Conservation (phyloP, 2,329 filamentous ascomycete genomes). For the Xylariaceae sp. region DNA sequence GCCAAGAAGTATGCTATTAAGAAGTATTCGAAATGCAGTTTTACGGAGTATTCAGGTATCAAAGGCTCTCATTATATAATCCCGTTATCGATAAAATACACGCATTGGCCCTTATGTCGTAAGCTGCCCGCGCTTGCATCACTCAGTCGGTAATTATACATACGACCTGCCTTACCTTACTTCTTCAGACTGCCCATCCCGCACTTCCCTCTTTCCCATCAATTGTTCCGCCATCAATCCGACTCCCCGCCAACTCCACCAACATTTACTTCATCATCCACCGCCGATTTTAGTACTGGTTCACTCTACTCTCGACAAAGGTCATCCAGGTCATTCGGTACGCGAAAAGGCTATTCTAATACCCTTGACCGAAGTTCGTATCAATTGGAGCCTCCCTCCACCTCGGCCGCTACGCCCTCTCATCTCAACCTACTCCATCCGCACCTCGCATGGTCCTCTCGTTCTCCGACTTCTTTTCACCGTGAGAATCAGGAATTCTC, state of each 20-base stretch:
- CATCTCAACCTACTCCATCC: too few relatives aligned
- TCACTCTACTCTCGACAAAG: not conserved
- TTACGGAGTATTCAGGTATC: too few relatives aligned
- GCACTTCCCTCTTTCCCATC: too few relatives aligned
- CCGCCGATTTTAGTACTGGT: not conserved
- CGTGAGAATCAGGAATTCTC: not conserved
- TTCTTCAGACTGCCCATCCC: too few relatives aligned
- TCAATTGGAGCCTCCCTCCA: not conserved
- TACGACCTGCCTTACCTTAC: too few relatives aligned
- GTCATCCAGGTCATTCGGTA: not conserved
- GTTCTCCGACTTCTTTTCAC: not conserved
- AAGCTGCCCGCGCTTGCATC: not conserved
- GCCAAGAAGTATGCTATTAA: too few relatives aligned
- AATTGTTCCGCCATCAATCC: not conserved
- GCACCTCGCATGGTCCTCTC: not conserved
- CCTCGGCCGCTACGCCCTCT: not conserved
- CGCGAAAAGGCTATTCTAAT: not conserved
- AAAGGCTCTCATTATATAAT: too few relatives aligned
- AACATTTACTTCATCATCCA: not conserved
- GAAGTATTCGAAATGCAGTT: too few relatives aligned
- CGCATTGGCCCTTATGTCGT: too few relatives aligned
- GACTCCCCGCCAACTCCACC: not conserved
- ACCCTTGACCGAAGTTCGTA: too few relatives aligned
- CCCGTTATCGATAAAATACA: too few relatives aligned
- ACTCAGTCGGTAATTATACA: not conserved